Conservation (phyloP, 1,284 basidiomycete genomes). For the Irpex rosettiformis region DNA sequence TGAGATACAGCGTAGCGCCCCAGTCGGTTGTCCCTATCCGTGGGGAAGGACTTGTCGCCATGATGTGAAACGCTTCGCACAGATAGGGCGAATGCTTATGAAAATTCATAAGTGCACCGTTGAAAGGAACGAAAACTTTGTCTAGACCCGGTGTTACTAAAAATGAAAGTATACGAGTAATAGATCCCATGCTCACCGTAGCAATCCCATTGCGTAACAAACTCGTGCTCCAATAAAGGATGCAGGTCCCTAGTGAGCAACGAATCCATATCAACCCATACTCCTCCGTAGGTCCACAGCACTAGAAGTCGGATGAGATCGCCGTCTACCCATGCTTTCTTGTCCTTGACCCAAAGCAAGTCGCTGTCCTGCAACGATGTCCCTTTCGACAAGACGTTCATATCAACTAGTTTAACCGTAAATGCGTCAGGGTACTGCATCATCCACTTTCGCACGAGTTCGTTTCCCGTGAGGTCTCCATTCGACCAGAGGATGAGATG, state of each 20-base stretch:
- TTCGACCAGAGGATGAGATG: slow-evolving; percentile 87
- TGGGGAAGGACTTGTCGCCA: slow-evolving; percentile 72
- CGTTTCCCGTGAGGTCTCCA: slow-evolving; percentile 61
- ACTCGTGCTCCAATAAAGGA: slow-evolving; percentile 86
- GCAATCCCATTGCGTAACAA: slow-evolving; percentile 95
- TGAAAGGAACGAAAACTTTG: slow-evolving; percentile 83
- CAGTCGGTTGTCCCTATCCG: slow-evolving; percentile 83
- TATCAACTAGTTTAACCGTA: slow-evolving; percentile 64
- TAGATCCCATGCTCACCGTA: slow-evolving; percentile 71
- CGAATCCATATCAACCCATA: slow-evolving; percentile 96
- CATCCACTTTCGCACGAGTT: slow-evolving; percentile 61
- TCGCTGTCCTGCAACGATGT: slow-evolving; percentile 70
- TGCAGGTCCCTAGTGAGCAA: slow-evolving; percentile 81
- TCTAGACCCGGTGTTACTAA: too few species aligned
- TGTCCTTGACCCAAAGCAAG: slow-evolving; percentile 60
- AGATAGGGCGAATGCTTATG: slow-evolving; percentile 85
- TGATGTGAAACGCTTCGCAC: slow-evolving; percentile 91
- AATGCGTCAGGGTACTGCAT: slow-evolving; percentile 67
- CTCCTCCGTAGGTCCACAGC: slow-evolving; percentile 86
- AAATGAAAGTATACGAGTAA: too few species aligned
- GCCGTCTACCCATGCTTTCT: slow-evolving; percentile 90
- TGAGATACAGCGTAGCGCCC: slow-evolving; percentile 87
- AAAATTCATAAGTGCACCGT: slow-evolving; percentile 94
- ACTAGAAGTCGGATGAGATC: slow-evolving; percentile 83
- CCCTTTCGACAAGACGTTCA: slow-evolving; percentile 62